A percentile compares a stretch with the other conserved stretches of the same genome.
phyloP scores from a whole-genome alignment of 495 filamentous ascomycete species.

The Physcia stellaris region DNA sequence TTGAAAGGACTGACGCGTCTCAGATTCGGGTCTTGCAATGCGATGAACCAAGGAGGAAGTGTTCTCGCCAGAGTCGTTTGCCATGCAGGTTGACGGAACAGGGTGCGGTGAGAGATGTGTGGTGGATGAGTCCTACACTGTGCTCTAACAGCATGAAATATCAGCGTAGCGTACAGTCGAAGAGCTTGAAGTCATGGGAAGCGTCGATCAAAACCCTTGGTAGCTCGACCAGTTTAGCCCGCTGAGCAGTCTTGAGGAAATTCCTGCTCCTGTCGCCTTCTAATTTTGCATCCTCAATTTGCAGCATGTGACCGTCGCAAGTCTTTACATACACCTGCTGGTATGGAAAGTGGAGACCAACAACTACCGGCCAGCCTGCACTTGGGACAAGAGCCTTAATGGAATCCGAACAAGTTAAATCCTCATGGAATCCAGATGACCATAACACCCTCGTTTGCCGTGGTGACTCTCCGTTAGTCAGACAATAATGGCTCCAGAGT shows the following conservation, averaged over 20 bases:
- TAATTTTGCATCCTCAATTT: slow-evolving; percentile 8
- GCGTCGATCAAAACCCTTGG: no score
- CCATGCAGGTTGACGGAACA: no score
- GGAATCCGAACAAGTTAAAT: no score
- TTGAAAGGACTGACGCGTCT: no score
- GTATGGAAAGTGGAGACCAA: not conserved
- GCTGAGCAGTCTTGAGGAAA: slow-evolving; percentile 5
- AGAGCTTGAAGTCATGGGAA: no score
- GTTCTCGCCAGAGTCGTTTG: no score
- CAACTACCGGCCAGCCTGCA: slow-evolving; percentile 9
- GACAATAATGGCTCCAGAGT: slow-evolving; percentile 34
- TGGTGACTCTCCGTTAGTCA: not conserved
- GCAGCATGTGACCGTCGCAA: slow-evolving; percentile 9
- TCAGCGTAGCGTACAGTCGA: no score
- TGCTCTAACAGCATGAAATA: no score
- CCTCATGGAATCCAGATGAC: slow-evolving; percentile 10
- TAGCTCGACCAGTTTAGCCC: slow-evolving; percentile 4
- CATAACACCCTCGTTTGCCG: slow-evolving; percentile 10
- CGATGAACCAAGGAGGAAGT: no score
- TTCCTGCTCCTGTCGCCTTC: slow-evolving; percentile 8
- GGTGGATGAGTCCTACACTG: no score
- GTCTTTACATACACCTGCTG: slow-evolving; percentile 10
- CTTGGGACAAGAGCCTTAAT: slow-evolving; percentile 1
- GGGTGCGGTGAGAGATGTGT: no score
- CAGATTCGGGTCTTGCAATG: no score